A percentile compares a stretch with the other conserved stretches of the same genome.
Evolutionary conservation across 805 yeast species (phyloP).

Genomic region (Starmerella sp.): DNA sequence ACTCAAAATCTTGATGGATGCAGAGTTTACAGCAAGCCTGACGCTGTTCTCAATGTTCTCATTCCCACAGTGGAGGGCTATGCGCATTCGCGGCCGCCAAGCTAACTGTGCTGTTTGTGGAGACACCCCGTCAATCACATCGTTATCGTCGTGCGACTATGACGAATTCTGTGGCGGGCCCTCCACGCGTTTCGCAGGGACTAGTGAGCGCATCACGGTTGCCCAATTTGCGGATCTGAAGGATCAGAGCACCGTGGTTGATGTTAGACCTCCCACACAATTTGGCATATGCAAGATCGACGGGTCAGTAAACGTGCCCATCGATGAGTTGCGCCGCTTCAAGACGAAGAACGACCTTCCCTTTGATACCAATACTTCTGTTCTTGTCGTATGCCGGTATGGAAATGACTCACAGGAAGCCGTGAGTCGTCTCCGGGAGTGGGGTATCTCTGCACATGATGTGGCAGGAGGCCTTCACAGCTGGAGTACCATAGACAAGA

Average conservation of each 20-base stretch:
- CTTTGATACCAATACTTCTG: constrained; percentile 22
- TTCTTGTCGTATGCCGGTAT: constrained; percentile 65
- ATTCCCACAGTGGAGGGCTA: constrained; percentile 50
- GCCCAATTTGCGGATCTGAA: constrained; percentile 1
- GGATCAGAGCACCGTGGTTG: constrained; percentile 37
- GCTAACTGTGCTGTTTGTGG: constrained; percentile 56
- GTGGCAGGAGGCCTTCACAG: constrained; percentile 64
- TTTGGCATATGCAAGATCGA: constrained; percentile 54
- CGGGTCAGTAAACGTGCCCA: constrained; percentile 51
- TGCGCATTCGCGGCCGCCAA: constrained; percentile 68
- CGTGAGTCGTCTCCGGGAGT: constrained; percentile 41
- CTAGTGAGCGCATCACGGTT: constrained; percentile 32
- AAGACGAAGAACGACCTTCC: constrained; percentile 24
- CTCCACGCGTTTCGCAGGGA: constrained; percentile 21
- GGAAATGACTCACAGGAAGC: constrained; percentile 90
- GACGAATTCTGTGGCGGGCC: constrained; percentile 58
- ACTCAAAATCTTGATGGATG: constrained; percentile 55
- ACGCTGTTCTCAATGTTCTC: constrained; percentile 40
- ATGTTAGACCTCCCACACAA: constrained; percentile 75
- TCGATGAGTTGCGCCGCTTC: constrained; percentile 36
- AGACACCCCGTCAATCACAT: constrained; percentile 39
- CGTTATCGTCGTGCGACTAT: constrained; percentile 48
- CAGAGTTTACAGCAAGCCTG: constrained; percentile 50
- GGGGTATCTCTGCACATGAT: constrained; percentile 49
- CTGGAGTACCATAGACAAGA: constrained; percentile 56